These are phyloP conservation scores for Lactifluus hygrophoroides DNA, from an alignment of 768 basidiomycete genomes.

Conservation along the genomic window DNA sequence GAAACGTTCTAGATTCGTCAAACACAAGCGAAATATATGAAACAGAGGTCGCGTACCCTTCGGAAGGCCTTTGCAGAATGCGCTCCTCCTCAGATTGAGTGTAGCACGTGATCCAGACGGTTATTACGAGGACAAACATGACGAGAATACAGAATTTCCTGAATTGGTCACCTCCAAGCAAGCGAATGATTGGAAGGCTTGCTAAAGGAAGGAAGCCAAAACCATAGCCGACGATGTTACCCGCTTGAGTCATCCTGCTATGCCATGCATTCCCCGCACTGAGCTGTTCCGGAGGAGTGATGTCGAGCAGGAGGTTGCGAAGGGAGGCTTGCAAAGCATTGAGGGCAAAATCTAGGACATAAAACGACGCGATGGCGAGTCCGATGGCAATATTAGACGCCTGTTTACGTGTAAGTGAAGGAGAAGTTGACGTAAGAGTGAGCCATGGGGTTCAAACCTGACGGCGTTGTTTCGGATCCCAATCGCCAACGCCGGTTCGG, in stretches of 20 bases:
- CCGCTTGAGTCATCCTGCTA: constrained; percentile 92
- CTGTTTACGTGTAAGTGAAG: constrained; percentile 29
- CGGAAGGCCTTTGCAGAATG: constrained; percentile 34
- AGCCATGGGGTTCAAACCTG: constrained; percentile 33
- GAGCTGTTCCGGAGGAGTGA: constrained; percentile 82
- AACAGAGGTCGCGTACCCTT: constrained; percentile 20
- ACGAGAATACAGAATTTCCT: constrained; percentile 90
- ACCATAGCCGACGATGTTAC: constrained; percentile 91
- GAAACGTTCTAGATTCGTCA: constrained; percentile 38
- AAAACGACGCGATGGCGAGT: constrained; percentile 86
- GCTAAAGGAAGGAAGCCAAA: constrained; percentile 90
- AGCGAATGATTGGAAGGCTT: constrained; percentile 62
- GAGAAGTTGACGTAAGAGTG: constrained; percentile 3
- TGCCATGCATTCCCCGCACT: constrained; percentile 98
- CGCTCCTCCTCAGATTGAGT: constrained; percentile 75
- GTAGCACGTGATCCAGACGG: constrained; percentile 84
- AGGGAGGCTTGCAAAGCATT: constrained; percentile 92
- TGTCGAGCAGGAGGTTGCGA: constrained; percentile 86
- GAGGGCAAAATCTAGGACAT: constrained; percentile 92
- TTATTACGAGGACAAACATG: constrained; percentile 65
- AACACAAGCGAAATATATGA: constrained; percentile 5
- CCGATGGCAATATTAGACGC: constrained; percentile 65
- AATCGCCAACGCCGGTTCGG: constrained; percentile 70
- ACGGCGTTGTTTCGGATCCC: constrained; percentile 68
- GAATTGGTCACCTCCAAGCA: constrained; percentile 89